Conservation (phyloP, 305 asterid genomes). For the Rubia peregrina region DNA sequence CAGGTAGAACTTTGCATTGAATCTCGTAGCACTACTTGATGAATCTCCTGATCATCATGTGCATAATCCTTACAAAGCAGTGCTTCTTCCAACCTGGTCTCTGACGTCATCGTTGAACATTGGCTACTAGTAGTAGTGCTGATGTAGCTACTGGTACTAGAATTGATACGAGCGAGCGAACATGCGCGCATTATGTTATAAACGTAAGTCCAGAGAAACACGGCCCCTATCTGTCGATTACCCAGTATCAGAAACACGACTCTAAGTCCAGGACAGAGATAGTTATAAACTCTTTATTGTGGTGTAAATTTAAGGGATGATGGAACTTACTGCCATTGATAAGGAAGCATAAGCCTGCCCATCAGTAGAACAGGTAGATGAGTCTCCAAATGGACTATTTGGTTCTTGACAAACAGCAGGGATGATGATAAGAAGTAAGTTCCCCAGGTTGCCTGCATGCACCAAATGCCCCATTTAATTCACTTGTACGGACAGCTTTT, state of each 20-base stretch:
- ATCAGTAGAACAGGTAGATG: slow-evolving; percentile 20
- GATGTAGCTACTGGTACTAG: not conserved
- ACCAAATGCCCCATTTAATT: not conserved
- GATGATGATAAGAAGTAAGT: slow-evolving; percentile 28
- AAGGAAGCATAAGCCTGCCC: slow-evolving; percentile 33
- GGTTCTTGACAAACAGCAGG: slow-evolving; percentile 29
- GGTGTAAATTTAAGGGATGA: not conserved
- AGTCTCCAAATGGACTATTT: slow-evolving; percentile 30
- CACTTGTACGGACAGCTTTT: not conserved
- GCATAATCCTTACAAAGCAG: slow-evolving; percentile 15
- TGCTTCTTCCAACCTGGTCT: slow-evolving; percentile 15
- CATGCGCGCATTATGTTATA: slow-evolving; percentile 25
- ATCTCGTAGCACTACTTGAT: slow-evolving; percentile 9
- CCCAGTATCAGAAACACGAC: not conserved
- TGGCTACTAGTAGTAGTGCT: not conserved
- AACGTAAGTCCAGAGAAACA: slow-evolving; percentile 32
- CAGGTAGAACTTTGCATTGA: not conserved
- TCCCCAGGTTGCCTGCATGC: slow-evolving; percentile 28
- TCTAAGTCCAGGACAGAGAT: not conserved
- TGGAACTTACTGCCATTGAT: slow-evolving; percentile 26
- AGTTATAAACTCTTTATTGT: not conserved
- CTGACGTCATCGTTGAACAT: slow-evolving; percentile 7
- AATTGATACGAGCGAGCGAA: not conserved
- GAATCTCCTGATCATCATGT: not conserved
- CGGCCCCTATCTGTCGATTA: slow-evolving; percentile 25